Evolutionary conservation across 768 basidiomycete genomes (phyloP), one percentile per base, ranked within the genome.

Genomic region (Fomitopsis serialis): DNA sequence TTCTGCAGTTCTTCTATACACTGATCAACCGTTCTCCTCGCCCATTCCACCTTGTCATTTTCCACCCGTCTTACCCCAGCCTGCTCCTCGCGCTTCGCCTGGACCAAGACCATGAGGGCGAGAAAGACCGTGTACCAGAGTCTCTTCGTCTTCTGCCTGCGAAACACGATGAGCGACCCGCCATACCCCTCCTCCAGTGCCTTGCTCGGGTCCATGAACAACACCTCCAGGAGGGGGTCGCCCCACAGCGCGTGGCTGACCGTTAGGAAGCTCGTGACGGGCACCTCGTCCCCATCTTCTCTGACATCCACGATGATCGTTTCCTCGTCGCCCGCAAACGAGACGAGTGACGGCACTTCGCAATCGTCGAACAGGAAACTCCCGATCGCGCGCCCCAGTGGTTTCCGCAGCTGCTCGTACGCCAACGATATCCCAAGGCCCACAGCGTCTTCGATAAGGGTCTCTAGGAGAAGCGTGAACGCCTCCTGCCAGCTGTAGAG

Each of bases 291-390:
- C 22, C 55, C 48, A n/a, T 45, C 59, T 8, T 49, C 54, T 32
- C 61, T 62, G 36, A 77, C 54, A 12, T 75, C 70, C 50, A 88
- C 69, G 59, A 79, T 77, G 9, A 87, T 74, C 54, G 85, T 78
- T 35, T 82, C 75, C 13, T 79, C 78, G 10, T 75, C 76, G 1
- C 79, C 80, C 2, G 83, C 81, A 56, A 85, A 75, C 77, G 82
- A 82, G 25, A 88, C 65, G 13, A 90, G 70, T 2, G 80, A 79
- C 5, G 88, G 87, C 5, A 81, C 82, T 50, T 87, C 83, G 50
- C 82, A 85, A 52, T 91, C 88, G 58, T 88, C 86, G 58, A 90
- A 91, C 13, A 91, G 73, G 63, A 81, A 89, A 47, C 76, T 82
- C 13, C 80, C 84, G 54, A 91, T 88, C 21, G 89, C 89, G 22